Conservation (phyloP, 768 basidiomycete species). For the Mycena belliarum region DNA sequence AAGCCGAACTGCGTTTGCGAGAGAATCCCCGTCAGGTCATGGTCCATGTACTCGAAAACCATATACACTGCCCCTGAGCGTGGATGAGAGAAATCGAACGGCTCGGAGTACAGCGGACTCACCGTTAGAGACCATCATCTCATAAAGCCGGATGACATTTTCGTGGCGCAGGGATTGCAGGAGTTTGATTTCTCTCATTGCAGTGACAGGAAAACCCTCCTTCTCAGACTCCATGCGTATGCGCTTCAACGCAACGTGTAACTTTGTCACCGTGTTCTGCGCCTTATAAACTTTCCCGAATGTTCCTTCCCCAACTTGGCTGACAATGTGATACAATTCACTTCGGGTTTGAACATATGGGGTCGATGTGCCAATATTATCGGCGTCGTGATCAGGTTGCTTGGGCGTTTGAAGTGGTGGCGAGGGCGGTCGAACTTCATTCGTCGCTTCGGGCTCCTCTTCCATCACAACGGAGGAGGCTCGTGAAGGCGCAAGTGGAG, state of each 20-base stretch:
- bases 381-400: constrained; percentile 4
- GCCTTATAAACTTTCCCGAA: constrained; percentile 98
- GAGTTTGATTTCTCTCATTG: constrained; percentile 98
- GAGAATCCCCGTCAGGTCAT: constrained; percentile 93
- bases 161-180: constrained; percentile 87
- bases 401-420: constrained; percentile 1
- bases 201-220: constrained; percentile 98
- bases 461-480: constrained; percentile 21
- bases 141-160: constrained; percentile 87
- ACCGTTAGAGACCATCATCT: constrained; percentile 99
- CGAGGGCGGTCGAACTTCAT: background rate
- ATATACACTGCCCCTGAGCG: constrained; percentile 88
- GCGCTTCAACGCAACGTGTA: constrained; percentile 88
- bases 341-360: constrained; percentile 27
- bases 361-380: constrained; percentile 15
- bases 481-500: constrained; percentile 11
- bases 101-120: constrained; percentile 22
- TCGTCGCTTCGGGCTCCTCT: constrained; percentile 10
- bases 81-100: constrained; percentile 8
- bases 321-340: constrained; percentile 83
- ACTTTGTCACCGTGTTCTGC: constrained; percentile 72
- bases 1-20: constrained; percentile 90
- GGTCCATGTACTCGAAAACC: constrained; percentile 99
- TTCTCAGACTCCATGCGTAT: constrained; percentile 97
- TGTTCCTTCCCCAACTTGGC: constrained; percentile 96